Base-by-base conservation (phyloP, 2,329 filamentous ascomycete genomes). In the Stromatinia cepivora region DNA sequence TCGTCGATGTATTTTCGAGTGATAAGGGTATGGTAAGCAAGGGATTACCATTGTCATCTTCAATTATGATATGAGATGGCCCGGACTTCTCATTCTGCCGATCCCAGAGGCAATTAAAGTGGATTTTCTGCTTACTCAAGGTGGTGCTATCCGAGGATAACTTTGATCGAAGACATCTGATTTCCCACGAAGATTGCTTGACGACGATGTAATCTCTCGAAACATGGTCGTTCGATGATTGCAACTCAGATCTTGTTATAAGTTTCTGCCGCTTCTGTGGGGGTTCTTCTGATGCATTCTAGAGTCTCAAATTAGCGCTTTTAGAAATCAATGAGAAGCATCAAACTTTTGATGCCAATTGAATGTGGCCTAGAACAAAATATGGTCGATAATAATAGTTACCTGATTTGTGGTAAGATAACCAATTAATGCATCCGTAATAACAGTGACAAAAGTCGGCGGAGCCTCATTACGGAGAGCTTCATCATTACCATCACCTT, bases 191-290 rank as follows among this genome's bases (percentile, higher is more conserved):
- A 50, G 69, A 72, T 59, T 73, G 67, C 11, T 75, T 74, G 10
- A 78, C 76, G 52, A 74, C 48, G 28, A 78, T 73, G 54, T 75
- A 70, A 22, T 76, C 17, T 7, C 25, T 4, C 72, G 17, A 73
- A 39, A 31, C 70, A 63, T 36, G 61, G 10, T 17, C 70, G 68
- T 48, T 63, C 28, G 56, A 48, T 46, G 36, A 36, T 50, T 34
- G 66, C 11, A 42, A 34, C 45, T 7, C 20, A n/a, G 53, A 46
- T 50, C 46, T 56, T 20, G 17, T 45, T 13, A 8, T 53, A 48
- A 45, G 69, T 71, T 75, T 78, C 54, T 69, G 72, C 63, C 71
- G 72, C 45, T 77, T 77, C 5, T 66, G 71, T 61, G 73, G 73
- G 58, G 73, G 74, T 66, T 76, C 73, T 31, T 50, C 20, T 22